phyloP scores from a whole-genome alignment of 1,284 basidiomycete genomes.

The Apiotrichum gracile region DNA sequence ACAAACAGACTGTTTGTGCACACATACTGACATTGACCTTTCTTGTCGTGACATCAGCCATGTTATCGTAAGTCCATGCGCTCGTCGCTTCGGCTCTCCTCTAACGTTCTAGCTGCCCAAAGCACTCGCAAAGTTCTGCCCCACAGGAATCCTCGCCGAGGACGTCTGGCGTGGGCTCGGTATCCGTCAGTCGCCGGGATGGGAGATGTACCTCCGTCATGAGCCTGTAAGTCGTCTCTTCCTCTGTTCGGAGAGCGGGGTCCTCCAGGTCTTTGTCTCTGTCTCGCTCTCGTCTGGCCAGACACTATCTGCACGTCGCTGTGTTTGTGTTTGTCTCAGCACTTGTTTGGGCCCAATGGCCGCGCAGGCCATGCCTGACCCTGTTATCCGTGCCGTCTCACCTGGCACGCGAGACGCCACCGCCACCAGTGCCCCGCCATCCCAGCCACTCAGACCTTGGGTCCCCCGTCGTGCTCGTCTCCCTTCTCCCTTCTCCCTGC shows the following conservation, averaged over 20 bases:
- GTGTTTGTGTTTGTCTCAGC: too few species aligned
- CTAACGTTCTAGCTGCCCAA: slow-evolving; percentile 41
- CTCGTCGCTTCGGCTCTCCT: too few species aligned
- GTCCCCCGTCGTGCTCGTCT: not conserved
- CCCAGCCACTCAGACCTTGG: not conserved
- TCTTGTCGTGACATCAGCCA: slow-evolving; percentile 27
- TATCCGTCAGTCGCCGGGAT: slow-evolving; percentile 47
- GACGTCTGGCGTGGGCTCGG: slow-evolving; percentile 47
- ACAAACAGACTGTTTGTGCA: not conserved
- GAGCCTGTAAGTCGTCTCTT: slow-evolving; percentile 35
- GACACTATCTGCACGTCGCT: too few species aligned
- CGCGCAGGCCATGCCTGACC: not conserved
- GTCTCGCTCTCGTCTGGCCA: too few species aligned
- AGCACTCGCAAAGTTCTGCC: slow-evolving; percentile 43
- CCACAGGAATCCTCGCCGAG: slow-evolving; percentile 43
- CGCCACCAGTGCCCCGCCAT: not conserved
- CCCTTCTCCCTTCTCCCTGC: not conserved
- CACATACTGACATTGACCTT: not conserved
- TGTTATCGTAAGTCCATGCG: slow-evolving; percentile 40
- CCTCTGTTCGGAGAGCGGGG: too few species aligned
- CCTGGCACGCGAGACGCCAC: not conserved
- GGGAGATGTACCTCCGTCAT: slow-evolving; percentile 50
- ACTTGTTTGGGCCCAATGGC: not conserved
- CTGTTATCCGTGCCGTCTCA: not conserved
- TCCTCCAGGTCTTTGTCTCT: too few species aligned